Conservation (phyloP, 208 protist genomes). For the Novymonas esmeraldas region DNA sequence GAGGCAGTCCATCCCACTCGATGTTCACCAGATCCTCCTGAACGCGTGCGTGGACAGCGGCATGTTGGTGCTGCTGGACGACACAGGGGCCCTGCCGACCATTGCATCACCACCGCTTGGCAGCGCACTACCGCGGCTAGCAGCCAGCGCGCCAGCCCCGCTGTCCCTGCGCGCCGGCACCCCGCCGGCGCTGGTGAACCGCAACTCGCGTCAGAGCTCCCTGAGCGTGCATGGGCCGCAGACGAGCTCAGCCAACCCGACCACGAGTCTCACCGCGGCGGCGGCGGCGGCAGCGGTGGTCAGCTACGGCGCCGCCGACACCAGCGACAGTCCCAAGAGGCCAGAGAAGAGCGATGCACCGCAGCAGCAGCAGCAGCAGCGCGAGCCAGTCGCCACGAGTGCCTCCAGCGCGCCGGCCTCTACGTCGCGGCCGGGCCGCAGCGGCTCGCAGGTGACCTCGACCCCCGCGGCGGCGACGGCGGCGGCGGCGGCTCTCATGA, state of each 20-base stretch:
- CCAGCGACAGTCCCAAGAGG: neutral
- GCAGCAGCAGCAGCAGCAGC: neutral
- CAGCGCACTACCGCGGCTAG: neutral
- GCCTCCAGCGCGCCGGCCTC: neutral
- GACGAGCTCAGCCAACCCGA: neutral
- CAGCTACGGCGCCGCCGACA: conserved; percentile 3
- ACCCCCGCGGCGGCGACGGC: neutral
- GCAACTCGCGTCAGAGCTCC: neutral
- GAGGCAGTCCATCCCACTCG: conserved; percentile 21
- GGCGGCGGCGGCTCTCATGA: neutral
- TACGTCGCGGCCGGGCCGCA: neutral
- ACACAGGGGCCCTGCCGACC: conserved; percentile 2
- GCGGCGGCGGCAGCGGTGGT: neutral
- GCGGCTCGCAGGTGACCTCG: neutral
- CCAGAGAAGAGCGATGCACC: neutral
- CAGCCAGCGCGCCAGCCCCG: neutral
- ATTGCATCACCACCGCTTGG: neutral
- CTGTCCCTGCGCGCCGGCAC: neutral
- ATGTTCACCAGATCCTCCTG: conserved; percentile 44
- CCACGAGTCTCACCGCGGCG: neutral
- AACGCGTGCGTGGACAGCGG: conserved; percentile 48
- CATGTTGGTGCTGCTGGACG: conserved; percentile 40
- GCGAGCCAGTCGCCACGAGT: neutral
- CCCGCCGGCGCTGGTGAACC: neutral
- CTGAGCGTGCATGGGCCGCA: neutral